Evolutionary conservation across 176 grass and related monocot species (phyloP).

Genomic region (Miscanthus lutarioriparius): DNA sequence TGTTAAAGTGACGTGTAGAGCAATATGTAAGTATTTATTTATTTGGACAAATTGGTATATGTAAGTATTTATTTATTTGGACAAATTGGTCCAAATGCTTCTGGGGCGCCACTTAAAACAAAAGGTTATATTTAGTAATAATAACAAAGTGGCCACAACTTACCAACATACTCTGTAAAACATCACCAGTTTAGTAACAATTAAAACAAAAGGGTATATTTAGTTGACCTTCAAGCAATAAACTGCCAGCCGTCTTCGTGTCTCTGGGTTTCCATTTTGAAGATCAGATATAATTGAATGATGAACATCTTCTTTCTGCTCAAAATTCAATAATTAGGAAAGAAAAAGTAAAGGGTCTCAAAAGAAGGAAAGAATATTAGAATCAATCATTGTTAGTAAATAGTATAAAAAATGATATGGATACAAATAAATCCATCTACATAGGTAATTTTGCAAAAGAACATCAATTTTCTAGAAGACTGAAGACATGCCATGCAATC

Average conservation of each 20-base stretch:
- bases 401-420: slow-evolving; percentile 6
- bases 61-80: slow-evolving; percentile 9
- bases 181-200: not conserved
- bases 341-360: not conserved
- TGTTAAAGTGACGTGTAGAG: not conserved
- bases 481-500: not conserved
- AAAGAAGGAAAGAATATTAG: not conserved
- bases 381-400: slow-evolving; percentile 10
- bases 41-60: slow-evolving; percentile 4
- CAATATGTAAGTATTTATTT: slow-evolving; percentile 9
- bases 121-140: too few relatives aligned
- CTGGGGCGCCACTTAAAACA: not conserved
- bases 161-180: not conserved
- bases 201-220: slow-evolving; percentile 8
- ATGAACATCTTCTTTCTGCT: slow-evolving; percentile 98
- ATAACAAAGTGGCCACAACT: not conserved
- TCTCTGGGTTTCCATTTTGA: slow-evolving; percentile 97
- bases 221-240: slow-evolving; percentile 91
- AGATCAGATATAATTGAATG: slow-evolving; percentile 99
- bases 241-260: slow-evolving; percentile 88
- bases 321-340: slow-evolving; percentile 37
- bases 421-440: not conserved
- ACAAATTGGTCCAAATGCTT: slow-evolving; percentile 9
- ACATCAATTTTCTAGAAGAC: not conserved
- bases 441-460: not conserved